Percentiles rank a stretch among this genome's conserved stretches.
phyloP scores from a whole-genome alignment of 139 green algal genomes.

The Coelastrella sp. region DNA sequence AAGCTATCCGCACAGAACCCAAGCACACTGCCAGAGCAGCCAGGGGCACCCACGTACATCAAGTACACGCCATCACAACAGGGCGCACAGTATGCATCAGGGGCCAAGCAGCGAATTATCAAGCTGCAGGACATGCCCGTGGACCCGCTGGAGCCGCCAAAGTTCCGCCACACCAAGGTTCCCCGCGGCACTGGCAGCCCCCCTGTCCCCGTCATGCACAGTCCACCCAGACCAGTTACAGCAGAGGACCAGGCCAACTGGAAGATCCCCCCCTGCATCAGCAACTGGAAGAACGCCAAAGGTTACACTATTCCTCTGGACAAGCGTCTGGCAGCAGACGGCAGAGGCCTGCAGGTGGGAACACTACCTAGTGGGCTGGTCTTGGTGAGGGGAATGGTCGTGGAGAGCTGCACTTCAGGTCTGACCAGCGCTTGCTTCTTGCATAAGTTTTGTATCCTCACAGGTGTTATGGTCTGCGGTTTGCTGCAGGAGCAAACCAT shows the following conservation, averaged over 20 bases:
- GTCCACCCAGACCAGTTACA: slow-evolving; percentile 88
- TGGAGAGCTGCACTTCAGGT: neutral
- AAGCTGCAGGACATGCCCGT: slow-evolving; percentile 97
- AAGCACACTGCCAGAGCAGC: slow-evolving; percentile 79
- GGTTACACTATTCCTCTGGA: slow-evolving; percentile 99
- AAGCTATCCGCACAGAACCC: slow-evolving; percentile 86
- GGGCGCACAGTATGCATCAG: slow-evolving; percentile 52
- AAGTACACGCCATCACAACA: slow-evolving; percentile 95
- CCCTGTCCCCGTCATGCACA: slow-evolving; percentile 98
- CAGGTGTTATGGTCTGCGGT: neutral
- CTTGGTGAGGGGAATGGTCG: neutral
- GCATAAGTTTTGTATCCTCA: neutral
- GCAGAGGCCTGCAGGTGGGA: slow-evolving; percentile 81
- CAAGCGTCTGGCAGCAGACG: slow-evolving; percentile 98
- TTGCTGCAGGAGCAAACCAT: slow-evolving; percentile 89
- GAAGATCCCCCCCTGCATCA: slow-evolving; percentile 99
- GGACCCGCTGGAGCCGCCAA: slow-evolving; percentile 97
- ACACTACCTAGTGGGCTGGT: neutral
- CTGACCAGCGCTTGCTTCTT: neutral
- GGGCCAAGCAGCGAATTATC: slow-evolving; percentile 92
- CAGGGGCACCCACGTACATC: slow-evolving; percentile 87
- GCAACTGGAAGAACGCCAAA: slow-evolving; percentile 98
- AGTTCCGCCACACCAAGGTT: slow-evolving; percentile 95
- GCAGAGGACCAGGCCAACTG: slow-evolving; percentile 94
- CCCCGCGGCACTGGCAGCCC: slow-evolving; percentile 87